Evolutionary conservation across 345 rosid genomes (phyloP), one percentile per base, ranked within the genome.

Genomic region (Trapa bicornis): DNA sequence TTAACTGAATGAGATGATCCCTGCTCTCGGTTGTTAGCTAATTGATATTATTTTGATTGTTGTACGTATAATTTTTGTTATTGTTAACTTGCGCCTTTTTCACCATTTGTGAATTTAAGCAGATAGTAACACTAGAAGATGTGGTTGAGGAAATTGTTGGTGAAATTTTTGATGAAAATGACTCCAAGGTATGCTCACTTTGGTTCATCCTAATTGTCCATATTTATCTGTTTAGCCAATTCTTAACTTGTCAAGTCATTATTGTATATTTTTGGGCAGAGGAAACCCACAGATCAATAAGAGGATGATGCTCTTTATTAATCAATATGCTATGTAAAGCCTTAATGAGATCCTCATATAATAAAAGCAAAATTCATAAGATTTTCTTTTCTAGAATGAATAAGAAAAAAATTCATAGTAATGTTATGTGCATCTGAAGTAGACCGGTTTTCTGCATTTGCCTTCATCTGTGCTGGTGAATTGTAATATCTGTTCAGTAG

Each of bases 61-160:
- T 14, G 22, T 14, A 50, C 22, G 4, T 6, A 5, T n/a, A 1
- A 1, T 22, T 7, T 54, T 54, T 22, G 60, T 58, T 58, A 37
- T 32, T 32, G 38, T 61, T 68, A 61, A 71, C 67, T 17, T 15
- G 38, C 37, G 60, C 56, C 60, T 50, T 64, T 16, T 33, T 39
- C 37, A 60, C 22, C 29, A 67, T 70, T 67, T 66, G 66, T 8
- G 68, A 69, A 65, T 65, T 75, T 77, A 67, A 69, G 78, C 95
- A 95, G 99, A 65, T 91, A 77, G 97, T 84, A 64, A 91, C 99
- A 63, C 80, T 95, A 67, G 97, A 95, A 86, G 99, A 91, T 57
- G 96, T 89, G 66, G 97, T 87, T 62, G 97, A 95, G 78, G 99
- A 95, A 84, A 91, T 95, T 74, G 99, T 91, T 71, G 97, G 97